Percentiles rank a stretch among this genome's conserved stretches.
These are phyloP conservation scores for Annulohypoxylon moriforme DNA, from an alignment of 495 filamentous ascomycete genomes.

Conservation along the genomic window DNA sequence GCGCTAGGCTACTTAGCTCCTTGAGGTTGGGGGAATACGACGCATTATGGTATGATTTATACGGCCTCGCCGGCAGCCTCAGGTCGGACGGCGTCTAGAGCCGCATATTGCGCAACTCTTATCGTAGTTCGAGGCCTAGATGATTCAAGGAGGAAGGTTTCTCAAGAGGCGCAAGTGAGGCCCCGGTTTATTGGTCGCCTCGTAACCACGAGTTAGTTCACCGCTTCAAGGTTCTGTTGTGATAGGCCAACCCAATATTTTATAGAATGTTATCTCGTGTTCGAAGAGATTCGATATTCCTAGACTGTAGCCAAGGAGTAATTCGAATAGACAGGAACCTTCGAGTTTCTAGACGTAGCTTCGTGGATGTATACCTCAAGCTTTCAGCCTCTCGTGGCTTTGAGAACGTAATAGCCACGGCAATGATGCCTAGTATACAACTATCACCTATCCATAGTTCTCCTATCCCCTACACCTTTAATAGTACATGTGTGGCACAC, in stretches of 20 bases:
- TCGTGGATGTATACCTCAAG: neutral
- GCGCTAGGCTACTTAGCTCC: neutral
- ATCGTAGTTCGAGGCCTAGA: neutral
- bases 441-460: neutral
- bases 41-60: neutral
- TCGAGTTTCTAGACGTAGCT: neutral
- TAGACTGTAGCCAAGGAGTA: neutral
- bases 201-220: neutral
- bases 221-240: neutral
- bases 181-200: neutral
- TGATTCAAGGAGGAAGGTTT: neutral
- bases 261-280: neutral
- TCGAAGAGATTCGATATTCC: no score
- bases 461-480: neutral
- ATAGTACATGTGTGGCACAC: neutral
- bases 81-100: neutral
- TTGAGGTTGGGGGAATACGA: conserved; percentile 3
- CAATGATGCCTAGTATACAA: no score
- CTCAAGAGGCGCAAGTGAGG: neutral
- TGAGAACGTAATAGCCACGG: neutral
- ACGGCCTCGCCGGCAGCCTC: neutral
- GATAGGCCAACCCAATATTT: neutral
- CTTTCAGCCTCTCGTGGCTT: neutral
- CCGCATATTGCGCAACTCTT: neutral
- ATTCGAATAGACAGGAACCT: neutral